A percentile compares a stretch with the other conserved stretches of the same genome.
Evolutionary conservation across 768 basidiomycete species (phyloP).

Genomic region (Exidia glandulosa): DNA sequence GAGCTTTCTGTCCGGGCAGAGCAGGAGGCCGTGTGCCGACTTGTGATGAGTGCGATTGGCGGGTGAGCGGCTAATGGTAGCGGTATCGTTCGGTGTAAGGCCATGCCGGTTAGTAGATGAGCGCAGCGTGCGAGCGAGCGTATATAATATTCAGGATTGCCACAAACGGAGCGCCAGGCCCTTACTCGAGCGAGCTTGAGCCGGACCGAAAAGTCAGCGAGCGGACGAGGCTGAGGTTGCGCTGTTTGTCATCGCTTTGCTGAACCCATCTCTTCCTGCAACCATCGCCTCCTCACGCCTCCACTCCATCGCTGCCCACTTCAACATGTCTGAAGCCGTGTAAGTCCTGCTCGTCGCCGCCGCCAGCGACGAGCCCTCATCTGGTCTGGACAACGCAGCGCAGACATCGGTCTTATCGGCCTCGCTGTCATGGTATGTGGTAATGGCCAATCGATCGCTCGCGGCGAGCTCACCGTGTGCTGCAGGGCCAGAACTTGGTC

Average conservation of each 20-base stretch:
- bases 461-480: conserved; percentile 11
- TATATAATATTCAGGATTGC: neutral
- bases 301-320: neutral
- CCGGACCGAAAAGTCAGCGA: neutral
- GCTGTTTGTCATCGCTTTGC: neutral
- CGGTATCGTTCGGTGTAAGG: neutral
- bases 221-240: neutral
- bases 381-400: conserved; percentile 33
- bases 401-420: conserved; percentile 97
- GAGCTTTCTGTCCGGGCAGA: conserved; percentile 90
- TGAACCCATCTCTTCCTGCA: neutral
- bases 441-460: conserved; percentile 5
- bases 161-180: neutral
- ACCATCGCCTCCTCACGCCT: neutral
- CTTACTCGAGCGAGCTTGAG: neutral
- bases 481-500: conserved; percentile 90
- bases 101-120: neutral
- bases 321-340: neutral
- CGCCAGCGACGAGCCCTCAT: neutral
- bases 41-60: conserved; percentile 85
- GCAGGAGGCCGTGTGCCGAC: conserved; percentile 70
- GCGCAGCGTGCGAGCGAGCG: neutral
- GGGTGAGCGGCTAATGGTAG: too few species aligned
- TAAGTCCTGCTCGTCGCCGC: neutral
- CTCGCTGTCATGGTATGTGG: conserved; percentile 88